Base-by-base conservation (phyloP, 257 asterid genomes). In the Euphrasia confusa region DNA sequence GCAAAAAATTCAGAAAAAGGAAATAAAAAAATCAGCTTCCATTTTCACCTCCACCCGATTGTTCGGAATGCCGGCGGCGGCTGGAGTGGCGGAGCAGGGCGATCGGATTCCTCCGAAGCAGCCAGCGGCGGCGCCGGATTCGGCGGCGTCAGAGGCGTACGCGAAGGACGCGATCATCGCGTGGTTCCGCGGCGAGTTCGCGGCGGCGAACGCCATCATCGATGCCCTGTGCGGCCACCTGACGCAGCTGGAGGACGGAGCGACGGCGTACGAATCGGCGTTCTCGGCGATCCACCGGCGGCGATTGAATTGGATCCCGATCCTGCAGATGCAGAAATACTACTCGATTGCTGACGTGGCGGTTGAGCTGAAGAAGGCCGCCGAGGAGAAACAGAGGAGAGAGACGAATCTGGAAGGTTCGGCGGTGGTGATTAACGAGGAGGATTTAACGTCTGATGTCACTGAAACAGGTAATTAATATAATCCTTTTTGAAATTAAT, bases 291-390 rank as follows among this genome's bases (percentile, higher is more conserved):
- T 93, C 37, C 96, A 93, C 55, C 74, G 83, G 35, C 76, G 99
- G 55, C 71, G 99, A 80, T n/a, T 87, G 77, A 87, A 89, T 62
- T 93, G 99, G 99, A 86, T 93, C 87, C 97, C 96, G 77, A 75
- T 89, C 71, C 82, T 93, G 9, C 95, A 89, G 84, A 87, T 87
- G 96, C 99, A 93, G 80, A 85, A 82, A 69, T 93, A 81, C 74
- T 83, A 61, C 67, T 74, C 99, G 3, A 89, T 89, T 40, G 88
- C 87, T 8, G 99, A 87, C 56, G 94, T 93, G 11, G 47, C 77
- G 9, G 27, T 54, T 64, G 96, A 89, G 86, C 96, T 93, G 44
- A 75, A 77, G n/a, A 85, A 83, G 33, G 88, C 79, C 5, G 86
- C 70, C 11, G 88, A 73, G 32, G 76, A 67, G 61, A 85, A 80